Evolutionary conservation across 2,329 filamentous ascomycete species (phyloP).

Genomic region (Ophiostoma populinum): DNA sequence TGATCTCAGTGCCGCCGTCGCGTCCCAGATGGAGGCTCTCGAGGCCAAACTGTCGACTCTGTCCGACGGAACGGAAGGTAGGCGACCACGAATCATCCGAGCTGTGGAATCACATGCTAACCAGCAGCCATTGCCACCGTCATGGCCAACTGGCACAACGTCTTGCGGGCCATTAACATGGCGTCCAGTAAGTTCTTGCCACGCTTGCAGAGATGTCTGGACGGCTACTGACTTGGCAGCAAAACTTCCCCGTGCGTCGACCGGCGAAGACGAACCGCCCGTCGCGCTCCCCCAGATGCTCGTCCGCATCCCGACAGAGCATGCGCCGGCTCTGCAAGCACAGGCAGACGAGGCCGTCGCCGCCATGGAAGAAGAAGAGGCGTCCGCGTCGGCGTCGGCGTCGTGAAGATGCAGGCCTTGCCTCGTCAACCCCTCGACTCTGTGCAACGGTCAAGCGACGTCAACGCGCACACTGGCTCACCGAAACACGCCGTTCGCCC

Average conservation of each 20-base stretch:
- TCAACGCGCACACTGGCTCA: too few relatives aligned
- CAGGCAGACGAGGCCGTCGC: conserved; percentile 36
- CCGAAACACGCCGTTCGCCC: too few relatives aligned
- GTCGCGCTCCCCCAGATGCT: conserved; percentile 60
- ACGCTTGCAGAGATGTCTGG: too few relatives aligned
- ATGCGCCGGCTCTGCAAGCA: conserved; percentile 46
- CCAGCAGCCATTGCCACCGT: conserved; percentile 67
- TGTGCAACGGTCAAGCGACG: too few relatives aligned
- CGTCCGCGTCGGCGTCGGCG: neutral
- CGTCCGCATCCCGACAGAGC: conserved; percentile 70
- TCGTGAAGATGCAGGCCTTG: too few relatives aligned
- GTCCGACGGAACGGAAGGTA: conserved; percentile 67
- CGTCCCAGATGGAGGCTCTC: conserved; percentile 65
- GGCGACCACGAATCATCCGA: too few relatives aligned
- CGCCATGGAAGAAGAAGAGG: conserved; percentile 19
- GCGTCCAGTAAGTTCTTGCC: conserved; percentile 47
- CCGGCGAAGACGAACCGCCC: conserved; percentile 20
- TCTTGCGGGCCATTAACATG: conserved; percentile 72
- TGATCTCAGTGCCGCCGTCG: conserved; percentile 61
- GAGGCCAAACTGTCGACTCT: conserved; percentile 63
- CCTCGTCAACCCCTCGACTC: too few relatives aligned
- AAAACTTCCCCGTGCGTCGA: conserved; percentile 48
- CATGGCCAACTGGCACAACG: conserved; percentile 75
- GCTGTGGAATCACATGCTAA: conserved; percentile 5
- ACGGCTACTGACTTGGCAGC: conserved; percentile 25